Evolutionary conservation across 176 grass and related monocot genomes (phyloP).

Genomic region (Elymus sibiricus): DNA sequence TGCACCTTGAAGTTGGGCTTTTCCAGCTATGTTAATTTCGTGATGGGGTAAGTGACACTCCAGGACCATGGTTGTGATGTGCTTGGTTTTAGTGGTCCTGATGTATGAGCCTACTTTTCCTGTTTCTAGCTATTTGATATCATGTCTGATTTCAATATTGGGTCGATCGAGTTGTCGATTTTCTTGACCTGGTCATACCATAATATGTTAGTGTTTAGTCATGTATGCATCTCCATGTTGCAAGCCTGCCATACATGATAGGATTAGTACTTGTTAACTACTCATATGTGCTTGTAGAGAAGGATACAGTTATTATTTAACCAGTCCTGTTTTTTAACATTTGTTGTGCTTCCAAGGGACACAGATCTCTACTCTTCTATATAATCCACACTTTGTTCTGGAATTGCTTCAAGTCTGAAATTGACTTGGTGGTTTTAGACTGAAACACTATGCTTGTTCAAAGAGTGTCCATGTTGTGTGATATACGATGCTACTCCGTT

Average conservation of each 20-base stretch:
- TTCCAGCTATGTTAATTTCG: neutral
- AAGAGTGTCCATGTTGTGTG: too few species aligned
- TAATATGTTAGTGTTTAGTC: neutral
- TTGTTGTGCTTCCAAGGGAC: too few species aligned
- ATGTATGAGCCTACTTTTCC: neutral
- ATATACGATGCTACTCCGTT: too few species aligned
- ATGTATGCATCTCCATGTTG: neutral
- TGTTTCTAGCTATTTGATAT: neutral
- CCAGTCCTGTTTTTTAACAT: too few species aligned
- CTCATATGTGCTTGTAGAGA: too few species aligned
- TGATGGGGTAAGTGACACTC: too few species aligned
- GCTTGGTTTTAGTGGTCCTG: neutral
- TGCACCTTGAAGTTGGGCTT: neutral
- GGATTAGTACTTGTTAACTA: neutral
- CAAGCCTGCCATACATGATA: neutral
- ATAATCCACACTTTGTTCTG: too few species aligned
- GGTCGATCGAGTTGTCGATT: neutral
- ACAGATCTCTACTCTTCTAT: too few species aligned
- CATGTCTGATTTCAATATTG: neutral
- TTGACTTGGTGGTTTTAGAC: too few species aligned
- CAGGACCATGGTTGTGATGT: neutral
- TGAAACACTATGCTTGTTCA: too few species aligned
- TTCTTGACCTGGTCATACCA: neutral
- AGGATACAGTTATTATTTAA: too few species aligned
- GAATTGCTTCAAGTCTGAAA: too few species aligned